Evolutionary conservation across 208 protist species (phyloP), one percentile per base, ranked within the genome.

Genomic region (Acanthamoeba divionensis): DNA sequence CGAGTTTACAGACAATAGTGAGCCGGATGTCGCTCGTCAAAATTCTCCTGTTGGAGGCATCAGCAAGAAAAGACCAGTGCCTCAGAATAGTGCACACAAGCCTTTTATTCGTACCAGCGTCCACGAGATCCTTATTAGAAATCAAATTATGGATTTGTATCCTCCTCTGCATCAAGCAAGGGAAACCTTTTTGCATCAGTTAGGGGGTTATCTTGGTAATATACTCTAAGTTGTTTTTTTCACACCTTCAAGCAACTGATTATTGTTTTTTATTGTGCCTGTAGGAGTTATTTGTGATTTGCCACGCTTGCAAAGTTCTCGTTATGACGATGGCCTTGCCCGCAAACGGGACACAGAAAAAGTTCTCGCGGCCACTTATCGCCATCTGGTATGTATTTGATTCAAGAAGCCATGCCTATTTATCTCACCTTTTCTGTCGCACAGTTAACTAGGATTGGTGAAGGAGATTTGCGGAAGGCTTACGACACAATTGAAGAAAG

Each of bases 81-180:
- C n/a, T 63, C n/a, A 29, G 55, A 63, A 63, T 31, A 63, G 26
- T 24, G n/a, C 5, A 63, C 26, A 87, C 55, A 33, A 57, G 38
- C 77, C 77, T 21, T 8, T 50, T 31, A 87, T 87, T 26, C 24
- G 55, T 12, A 87, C 73, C 13, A 50, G 91, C 0, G 38, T 87
- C 15, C 94, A 95, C 65, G 95, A 97, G 73, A 93, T 97, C 26
- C 87, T 91, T 29, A 93, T 97, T 57, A 69, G 90, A 45, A 96
- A 97, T 65, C 90, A 95, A 67, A 79, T 80, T 21, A 90, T 90
- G 55, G 44, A 71, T n/a, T 47, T 90, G 48, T 91, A 96, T 21
- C 96, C 96, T 66, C 95, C 96, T 18, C 50, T 97, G 10, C 93
- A 97, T 63, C 55, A 89, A 60, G 95, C 95, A 8, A 63, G 93